Evolutionary conservation across 257 asterid genomes (phyloP).

Genomic region (Paraleonurus japonicus): DNA sequence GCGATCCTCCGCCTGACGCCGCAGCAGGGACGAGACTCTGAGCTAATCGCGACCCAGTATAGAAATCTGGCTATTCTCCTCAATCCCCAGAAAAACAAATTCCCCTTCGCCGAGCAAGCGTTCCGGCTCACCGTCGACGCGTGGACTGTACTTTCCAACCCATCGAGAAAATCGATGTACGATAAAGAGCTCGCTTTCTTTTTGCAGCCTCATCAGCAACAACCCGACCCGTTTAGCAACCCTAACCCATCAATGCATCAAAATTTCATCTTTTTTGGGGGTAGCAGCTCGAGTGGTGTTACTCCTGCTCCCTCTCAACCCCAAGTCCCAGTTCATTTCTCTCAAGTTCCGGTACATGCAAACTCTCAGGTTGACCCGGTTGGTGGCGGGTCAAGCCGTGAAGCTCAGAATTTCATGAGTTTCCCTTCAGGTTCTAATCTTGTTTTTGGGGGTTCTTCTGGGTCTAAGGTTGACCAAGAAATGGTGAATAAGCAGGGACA

Average conservation of each 20-base stretch:
- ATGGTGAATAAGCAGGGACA: constrained; percentile 29
- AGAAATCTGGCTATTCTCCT: constrained; percentile 56
- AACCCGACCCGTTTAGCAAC: constrained; percentile 35
- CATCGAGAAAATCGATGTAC: constrained; percentile 56
- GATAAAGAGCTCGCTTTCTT: constrained; percentile 63
- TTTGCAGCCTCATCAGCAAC: constrained; percentile 37
- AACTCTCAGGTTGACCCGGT: constrained; percentile 33
- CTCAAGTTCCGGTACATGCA: constrained; percentile 39
- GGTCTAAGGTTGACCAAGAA: constrained; percentile 33
- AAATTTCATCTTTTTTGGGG: constrained; percentile 49
- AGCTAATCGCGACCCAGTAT: constrained; percentile 63
- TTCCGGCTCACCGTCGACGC: constrained; percentile 75
- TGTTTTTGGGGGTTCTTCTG: constrained; percentile 40
- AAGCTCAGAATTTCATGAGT: constrained; percentile 38
- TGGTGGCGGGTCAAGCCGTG: constrained; percentile 37
- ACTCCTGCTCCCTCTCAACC: constrained; percentile 33
- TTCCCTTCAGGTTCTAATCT: constrained; percentile 36
- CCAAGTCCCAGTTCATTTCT: constrained; percentile 31
- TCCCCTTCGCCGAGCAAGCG: constrained; percentile 80
- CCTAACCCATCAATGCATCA: constrained; percentile 48
- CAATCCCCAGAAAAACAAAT: constrained; percentile 69
- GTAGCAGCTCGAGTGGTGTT: constrained; percentile 32
- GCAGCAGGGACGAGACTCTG: constrained; percentile 58
- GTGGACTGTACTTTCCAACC: constrained; percentile 75
- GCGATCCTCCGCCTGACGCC: constrained; percentile 69